A percentile compares a stretch with the other conserved stretches of the same genome.
These are phyloP conservation scores for Calonectria fujianensis DNA, from an alignment of 2,329 filamentous ascomycete species.

Conservation along the genomic window DNA sequence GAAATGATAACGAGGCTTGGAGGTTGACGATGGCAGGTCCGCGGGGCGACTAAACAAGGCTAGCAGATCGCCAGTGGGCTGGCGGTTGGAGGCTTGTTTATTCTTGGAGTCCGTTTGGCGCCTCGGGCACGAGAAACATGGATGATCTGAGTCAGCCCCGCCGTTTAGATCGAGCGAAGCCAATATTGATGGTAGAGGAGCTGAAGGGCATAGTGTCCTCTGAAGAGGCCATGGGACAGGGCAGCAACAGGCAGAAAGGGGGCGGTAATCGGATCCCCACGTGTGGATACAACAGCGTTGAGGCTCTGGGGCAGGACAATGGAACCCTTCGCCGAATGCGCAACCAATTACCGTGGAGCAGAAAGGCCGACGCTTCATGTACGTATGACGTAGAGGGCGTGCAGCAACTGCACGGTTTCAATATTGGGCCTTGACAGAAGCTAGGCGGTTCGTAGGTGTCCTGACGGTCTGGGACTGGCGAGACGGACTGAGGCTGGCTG, in stretches of 20 bases:
- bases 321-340: conserved; percentile 30
- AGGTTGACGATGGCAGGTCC: conserved; percentile 22
- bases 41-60: conserved; percentile 21
- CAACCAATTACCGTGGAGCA: conserved; percentile 27
- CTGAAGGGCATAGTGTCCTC: conserved; percentile 37
- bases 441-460: conserved; percentile 6
- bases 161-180: conserved; percentile 31
- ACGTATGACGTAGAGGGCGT: conserved; percentile 38
- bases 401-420: conserved; percentile 5
- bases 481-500: conserved; percentile 35
- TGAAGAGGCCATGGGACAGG: conserved; percentile 14
- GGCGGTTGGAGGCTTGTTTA: conserved; percentile 24
- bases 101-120: conserved; percentile 26
- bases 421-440: conserved; percentile 35
- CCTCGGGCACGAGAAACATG: conserved; percentile 20
- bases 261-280: conserved; percentile 27
- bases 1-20: conserved; percentile 12
- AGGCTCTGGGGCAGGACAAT: conserved; percentile 38
- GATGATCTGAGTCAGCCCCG: conserved; percentile 42
- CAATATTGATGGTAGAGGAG: conserved; percentile 40
- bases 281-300: conserved; percentile 42
- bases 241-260: conserved; percentile 31
- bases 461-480: conserved; percentile 4
- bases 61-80: conserved; percentile 12
- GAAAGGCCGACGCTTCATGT: conserved; percentile 22